Evolutionary conservation across 495 filamentous ascomycete species (phyloP), one percentile per base, ranked within the genome.

Genomic region (Massariosphaeria phaeospora): DNA sequence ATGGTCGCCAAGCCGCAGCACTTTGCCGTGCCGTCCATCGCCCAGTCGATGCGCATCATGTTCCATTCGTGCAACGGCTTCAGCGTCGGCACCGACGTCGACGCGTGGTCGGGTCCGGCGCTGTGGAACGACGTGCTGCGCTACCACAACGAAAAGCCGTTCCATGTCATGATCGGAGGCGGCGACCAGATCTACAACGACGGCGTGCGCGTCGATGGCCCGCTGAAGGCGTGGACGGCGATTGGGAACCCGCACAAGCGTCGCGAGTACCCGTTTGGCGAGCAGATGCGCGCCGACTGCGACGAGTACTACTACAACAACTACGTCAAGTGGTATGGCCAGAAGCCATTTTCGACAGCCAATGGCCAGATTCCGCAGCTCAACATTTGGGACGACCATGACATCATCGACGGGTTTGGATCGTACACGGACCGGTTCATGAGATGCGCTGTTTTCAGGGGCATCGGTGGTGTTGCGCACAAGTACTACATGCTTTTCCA

Each of bases 41-140:
- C 80, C 24, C 83, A 96, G 69, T 91, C 86, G 20, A 95, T 97
- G 90, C 82, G 90, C 57, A 85, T 95, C 54, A 88, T 96, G 77
- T 96, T 97, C 72, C 84, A 95, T 71, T 95, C 88, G 24, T 96
- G 90, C 72, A 97, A 96, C 72, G 91, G 91, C 42, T 96, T 97
- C 70, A 91, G 86, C 35, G 88, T 96, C 23, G 90, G 89, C 40
- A 95, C 89, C 6, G 86, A 96, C 67, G 84, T 91, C 71, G 79
- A 88, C 1, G 84, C 82, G 30, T 96, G 83, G 81, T 80, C 82
- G 38, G 91, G 91, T 0, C 82, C 84, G 9, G 84, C 80, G 15
- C 75, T 96, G 48, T 96, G 91, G 91, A 91, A 94, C 58, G 90
- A 96, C 62, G 91, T 94, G 11, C 68, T 90, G 62, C 78, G 89